Percentiles rank a stretch among this genome's conserved stretches.
These are phyloP conservation scores for Lactarius indigo DNA, from an alignment of 768 basidiomycete species.

Conservation along the genomic window DNA sequence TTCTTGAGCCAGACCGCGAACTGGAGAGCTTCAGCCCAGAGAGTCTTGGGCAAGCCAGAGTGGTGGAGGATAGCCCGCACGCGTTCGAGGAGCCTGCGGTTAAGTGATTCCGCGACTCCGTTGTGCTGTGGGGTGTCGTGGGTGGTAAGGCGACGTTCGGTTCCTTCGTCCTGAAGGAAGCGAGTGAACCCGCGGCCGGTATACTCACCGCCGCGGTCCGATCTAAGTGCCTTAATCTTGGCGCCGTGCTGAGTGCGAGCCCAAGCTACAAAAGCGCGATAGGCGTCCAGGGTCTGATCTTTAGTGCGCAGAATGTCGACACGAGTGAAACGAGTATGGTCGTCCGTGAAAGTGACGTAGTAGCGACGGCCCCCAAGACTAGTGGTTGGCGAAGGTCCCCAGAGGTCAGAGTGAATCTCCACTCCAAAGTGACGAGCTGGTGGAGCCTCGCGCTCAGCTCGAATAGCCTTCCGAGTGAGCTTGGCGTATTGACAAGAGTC, in stretches of 20 bases:
- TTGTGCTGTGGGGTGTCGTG: conserved; percentile 1
- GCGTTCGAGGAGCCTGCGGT: background rate
- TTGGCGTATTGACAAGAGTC: too few relatives aligned
- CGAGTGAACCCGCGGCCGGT: background rate
- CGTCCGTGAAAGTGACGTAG: background rate
- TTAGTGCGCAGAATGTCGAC: background rate
- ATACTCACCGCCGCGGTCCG: background rate
- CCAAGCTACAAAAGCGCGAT: background rate
- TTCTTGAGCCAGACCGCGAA: conserved; percentile 23
- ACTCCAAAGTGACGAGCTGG: too few relatives aligned
- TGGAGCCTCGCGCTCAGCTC: too few relatives aligned
- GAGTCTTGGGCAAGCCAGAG: conserved; percentile 21
- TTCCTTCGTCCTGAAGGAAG: background rate
- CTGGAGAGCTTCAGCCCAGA: conserved; percentile 31
- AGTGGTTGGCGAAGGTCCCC: too few relatives aligned
- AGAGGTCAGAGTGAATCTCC: too few relatives aligned
- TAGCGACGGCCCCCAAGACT: background rate
- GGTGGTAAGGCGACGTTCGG: too few relatives aligned
- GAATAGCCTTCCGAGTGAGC: too few relatives aligned
- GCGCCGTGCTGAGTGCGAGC: background rate
- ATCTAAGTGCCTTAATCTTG: background rate
- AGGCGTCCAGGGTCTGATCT: background rate
- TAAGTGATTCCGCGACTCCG: background rate
- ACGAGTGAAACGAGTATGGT: background rate
- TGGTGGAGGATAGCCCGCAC: background rate